Conservation (phyloP, 352 stramenopile genomes). For the Phytophthora rubi region DNA sequence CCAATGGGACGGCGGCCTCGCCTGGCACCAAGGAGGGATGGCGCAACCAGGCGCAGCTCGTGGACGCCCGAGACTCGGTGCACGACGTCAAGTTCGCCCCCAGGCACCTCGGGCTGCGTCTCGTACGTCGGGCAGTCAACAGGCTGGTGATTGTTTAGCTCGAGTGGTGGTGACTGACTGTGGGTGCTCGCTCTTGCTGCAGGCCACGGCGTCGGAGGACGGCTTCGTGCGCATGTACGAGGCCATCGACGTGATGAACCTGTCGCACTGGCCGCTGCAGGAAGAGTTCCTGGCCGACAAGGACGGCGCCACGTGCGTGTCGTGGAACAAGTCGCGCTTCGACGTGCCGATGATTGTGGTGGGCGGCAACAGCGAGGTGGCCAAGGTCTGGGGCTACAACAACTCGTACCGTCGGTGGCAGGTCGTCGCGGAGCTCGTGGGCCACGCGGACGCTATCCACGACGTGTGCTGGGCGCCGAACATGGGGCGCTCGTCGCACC, state of each 20-base stretch:
- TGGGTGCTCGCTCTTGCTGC: slow-evolving; percentile 3
- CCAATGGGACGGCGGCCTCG: slow-evolving; percentile 1
- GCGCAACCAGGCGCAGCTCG: slow-evolving; percentile 88
- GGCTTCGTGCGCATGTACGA: slow-evolving; percentile 96
- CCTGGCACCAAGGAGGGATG: slow-evolving; percentile 63
- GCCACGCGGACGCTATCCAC: slow-evolving; percentile 91
- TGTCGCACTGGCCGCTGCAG: slow-evolving; percentile 94
- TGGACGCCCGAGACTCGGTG: slow-evolving; percentile 93
- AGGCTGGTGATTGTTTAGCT: no score
- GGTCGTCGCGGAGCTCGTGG: slow-evolving; percentile 79
- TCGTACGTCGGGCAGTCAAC: slow-evolving; percentile 50
- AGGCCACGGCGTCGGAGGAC: slow-evolving; percentile 94
- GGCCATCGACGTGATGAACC: slow-evolving; percentile 95
- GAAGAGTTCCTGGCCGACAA: slow-evolving; percentile 87
- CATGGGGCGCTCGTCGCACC: slow-evolving; percentile 93
- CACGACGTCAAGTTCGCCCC: slow-evolving; percentile 96
- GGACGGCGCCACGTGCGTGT: slow-evolving; percentile 91
- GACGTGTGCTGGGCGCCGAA: slow-evolving; percentile 97
- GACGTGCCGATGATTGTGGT: slow-evolving; percentile 95
- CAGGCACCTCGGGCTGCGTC: slow-evolving; percentile 90
- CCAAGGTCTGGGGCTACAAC: slow-evolving; percentile 93
- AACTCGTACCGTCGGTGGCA: slow-evolving; percentile 89
- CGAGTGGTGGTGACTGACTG: no score
- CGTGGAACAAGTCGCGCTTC: slow-evolving; percentile 95
- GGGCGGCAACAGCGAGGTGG: slow-evolving; percentile 88